Evolutionary conservation across 176 grass and related monocot species (phyloP).

Genomic region (Paspalum vaginatum): DNA sequence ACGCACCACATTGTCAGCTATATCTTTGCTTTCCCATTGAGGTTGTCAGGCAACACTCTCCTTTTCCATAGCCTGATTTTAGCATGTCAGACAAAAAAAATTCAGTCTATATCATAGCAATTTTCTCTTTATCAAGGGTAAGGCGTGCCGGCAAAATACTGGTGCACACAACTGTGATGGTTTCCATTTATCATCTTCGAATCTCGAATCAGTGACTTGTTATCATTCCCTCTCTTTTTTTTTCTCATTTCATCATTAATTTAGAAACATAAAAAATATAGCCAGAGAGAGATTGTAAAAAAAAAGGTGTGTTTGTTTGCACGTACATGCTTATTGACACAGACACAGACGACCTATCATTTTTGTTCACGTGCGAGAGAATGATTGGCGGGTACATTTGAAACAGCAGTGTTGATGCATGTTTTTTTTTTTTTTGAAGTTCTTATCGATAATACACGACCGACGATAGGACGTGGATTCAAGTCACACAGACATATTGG

Average conservation of each 20-base stretch:
- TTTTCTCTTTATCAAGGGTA: not conserved
- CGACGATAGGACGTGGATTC: not conserved
- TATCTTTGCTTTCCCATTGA: conserved; percentile 48
- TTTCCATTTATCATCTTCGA: too few relatives aligned
- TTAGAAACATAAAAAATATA: not conserved
- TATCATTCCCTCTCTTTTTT: not conserved
- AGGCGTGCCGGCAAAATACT: not conserved
- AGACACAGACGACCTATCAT: not conserved
- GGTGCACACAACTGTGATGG: too few relatives aligned
- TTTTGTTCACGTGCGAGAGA: conserved; percentile 40
- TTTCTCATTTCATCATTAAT: not conserved
- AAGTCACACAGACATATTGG: not conserved
- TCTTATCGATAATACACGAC: not conserved
- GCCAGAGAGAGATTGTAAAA: too few relatives aligned
- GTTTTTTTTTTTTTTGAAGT: too few relatives aligned
- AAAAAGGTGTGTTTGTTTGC: not conserved
- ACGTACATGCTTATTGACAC: not conserved
- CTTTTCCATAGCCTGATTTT: not conserved
- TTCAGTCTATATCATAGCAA: too few relatives aligned
- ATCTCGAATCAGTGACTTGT: not conserved
- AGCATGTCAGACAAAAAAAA: too few relatives aligned
- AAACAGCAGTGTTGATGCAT: not conserved
- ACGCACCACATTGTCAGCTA: not conserved
- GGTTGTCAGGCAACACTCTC: not conserved
- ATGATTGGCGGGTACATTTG: not conserved